Base-by-base conservation (phyloP, 441 rosid genomes). In the Gossypium davidsonii region DNA sequence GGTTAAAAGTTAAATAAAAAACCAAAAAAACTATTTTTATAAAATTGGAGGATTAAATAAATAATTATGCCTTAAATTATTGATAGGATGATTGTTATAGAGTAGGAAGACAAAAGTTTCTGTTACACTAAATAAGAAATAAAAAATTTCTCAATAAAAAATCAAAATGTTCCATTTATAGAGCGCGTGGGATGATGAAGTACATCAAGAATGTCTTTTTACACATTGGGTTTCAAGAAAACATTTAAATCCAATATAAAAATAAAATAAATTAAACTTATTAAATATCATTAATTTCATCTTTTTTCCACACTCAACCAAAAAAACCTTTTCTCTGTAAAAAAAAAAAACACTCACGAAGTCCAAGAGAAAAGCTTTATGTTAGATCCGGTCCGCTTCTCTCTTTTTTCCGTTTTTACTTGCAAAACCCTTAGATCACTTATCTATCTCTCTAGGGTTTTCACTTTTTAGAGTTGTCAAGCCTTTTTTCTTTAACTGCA, bases 341-440 rank as follows among this genome's bases (percentile, higher is more conserved):
- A 52, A 51, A 26, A 26, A 52, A 21, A 10, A 20, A 64, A 64
- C 11, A 9, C 8, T 25, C 18, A 23, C 6, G 21, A 60, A 60
- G 37, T 26, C 3, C 42, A 17, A 12, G 23, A 60, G 12, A 31
- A 28, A 60, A 2, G 3, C 4, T 15, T 14, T 10, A 9, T n/a
- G 21, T 26, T 52, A 85, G 87, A 79, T 82, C 83, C 34, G 34
- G 34, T 28, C 34, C 84, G 67, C 78, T 57, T 26, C 68, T 72
- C 25, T 53, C 70, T 21, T 28, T 62, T 28, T 6, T 28, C 59
- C 23, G 6, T 57, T 26, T 39, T 56, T 66, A 68, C 39, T 55
- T 71, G 39, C 71, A 80, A 75, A 6, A 2, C 77, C 77, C 74
- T 85, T 81, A 74, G 80, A 72, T 79, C 80, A 82, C 65, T 71